These are phyloP conservation scores for Trichoderma reesei DNA, from an alignment of 495 filamentous ascomycete genomes.

Conservation along the genomic window DNA sequence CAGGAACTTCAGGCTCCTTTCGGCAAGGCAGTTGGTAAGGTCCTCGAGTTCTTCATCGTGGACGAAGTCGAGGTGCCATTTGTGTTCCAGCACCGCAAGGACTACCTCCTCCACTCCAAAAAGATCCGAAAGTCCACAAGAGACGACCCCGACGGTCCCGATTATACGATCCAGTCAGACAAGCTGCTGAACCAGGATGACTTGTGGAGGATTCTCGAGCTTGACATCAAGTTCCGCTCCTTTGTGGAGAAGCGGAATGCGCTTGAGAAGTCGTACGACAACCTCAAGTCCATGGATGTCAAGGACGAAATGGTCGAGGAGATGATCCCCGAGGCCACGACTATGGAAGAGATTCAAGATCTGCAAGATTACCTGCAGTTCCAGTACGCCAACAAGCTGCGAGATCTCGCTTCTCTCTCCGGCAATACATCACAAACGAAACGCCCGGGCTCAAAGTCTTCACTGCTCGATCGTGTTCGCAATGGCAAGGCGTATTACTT, in stretches of 20 bases:
- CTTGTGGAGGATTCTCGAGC: conserved; percentile 86
- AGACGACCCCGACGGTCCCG: conserved; percentile 48
- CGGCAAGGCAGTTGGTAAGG: conserved; percentile 75
- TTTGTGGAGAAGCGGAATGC: conserved; percentile 80
- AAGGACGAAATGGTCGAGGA: conserved; percentile 64
- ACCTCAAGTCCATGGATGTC: conserved; percentile 48
- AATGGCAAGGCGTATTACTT: conserved; percentile 68
- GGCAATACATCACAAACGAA: conserved; percentile 46
- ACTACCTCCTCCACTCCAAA: conserved; percentile 89
- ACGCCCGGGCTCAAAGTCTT: conserved; percentile 65
- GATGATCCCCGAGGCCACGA: conserved; percentile 61
- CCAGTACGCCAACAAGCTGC: conserved; percentile 74
- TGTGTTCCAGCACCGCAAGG: conserved; percentile 95
- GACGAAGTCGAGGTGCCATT: conserved; percentile 93
- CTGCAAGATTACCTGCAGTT: conserved; percentile 95
- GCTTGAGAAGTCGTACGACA: conserved; percentile 67
- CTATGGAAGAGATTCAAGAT: conserved; percentile 91
- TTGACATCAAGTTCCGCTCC: conserved; percentile 88
- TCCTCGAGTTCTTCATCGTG: conserved; percentile 87
- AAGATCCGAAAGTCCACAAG: conserved; percentile 54
- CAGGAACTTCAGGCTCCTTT: conserved; percentile 68
- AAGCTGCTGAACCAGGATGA: conserved; percentile 88
- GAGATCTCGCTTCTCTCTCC: conserved; percentile 58
- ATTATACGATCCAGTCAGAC: conserved; percentile 68
- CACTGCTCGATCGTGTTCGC: conserved; percentile 74